phyloP scores from a whole-genome alignment of 164 flowering plant genomes.

The Aristolochia californica region DNA sequence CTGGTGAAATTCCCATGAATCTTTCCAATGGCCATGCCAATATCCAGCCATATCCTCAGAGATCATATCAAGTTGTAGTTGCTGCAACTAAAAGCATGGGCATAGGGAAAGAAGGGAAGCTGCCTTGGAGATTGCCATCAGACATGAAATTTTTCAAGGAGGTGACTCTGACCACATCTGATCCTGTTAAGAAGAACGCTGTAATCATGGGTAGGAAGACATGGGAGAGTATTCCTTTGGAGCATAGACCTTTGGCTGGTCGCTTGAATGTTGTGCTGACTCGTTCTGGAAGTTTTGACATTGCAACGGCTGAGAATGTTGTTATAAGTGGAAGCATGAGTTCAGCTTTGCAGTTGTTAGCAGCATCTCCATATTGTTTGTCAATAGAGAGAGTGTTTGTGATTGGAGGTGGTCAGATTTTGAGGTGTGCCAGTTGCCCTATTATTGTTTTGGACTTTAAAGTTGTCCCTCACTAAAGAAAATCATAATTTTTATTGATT shows the following conservation, averaged over 20 bases:
- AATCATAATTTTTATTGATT: conserved; percentile 4
- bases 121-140: conserved; percentile 85
- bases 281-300: conserved; percentile 72
- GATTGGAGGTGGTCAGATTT: conserved; percentile 85
- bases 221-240: conserved; percentile 82
- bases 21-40: conserved; percentile 32
- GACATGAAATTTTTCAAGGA: conserved; percentile 81
- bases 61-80: conserved; percentile 84
- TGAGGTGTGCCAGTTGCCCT: conserved; percentile 35
- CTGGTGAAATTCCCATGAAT: conserved; percentile 19
- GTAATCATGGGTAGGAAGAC: conserved; percentile 95
- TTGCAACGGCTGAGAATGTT: conserved; percentile 77
- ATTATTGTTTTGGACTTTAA: not conserved
- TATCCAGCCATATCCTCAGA: conserved; percentile 23
- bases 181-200: conserved; percentile 76
- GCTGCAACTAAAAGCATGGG: conserved; percentile 82
- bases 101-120: conserved; percentile 82
- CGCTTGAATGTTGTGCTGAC: conserved; percentile 88
- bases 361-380: conserved; percentile 63
- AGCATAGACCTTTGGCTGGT: conserved; percentile 71
- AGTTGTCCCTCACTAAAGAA: not conserved
- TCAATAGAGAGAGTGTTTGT: conserved; percentile 83
- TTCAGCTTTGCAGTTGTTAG: conserved; percentile 70
- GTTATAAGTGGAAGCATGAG: conserved; percentile 71
- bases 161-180: conserved; percentile 49